These are phyloP conservation scores for Ambrosiella xylebori DNA, from an alignment of 2,329 filamentous ascomycete species.

Conservation along the genomic window DNA sequence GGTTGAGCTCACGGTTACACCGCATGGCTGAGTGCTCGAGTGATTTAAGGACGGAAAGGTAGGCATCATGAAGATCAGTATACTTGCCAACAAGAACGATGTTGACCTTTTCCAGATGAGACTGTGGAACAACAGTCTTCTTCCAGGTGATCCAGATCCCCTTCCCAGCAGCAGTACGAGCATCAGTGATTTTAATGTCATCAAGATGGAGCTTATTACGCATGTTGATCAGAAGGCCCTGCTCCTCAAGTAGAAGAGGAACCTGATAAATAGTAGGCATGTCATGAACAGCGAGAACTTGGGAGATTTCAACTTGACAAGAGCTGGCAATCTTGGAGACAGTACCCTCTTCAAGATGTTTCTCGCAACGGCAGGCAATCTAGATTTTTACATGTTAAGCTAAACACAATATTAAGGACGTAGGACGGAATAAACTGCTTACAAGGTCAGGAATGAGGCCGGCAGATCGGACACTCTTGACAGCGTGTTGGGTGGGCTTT, in stretches of 20 bases:
- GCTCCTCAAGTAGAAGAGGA: constrained; percentile 73
- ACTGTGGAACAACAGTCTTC: constrained; percentile 46
- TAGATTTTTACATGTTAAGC: constrained; percentile 18
- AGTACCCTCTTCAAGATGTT: constrained; percentile 52
- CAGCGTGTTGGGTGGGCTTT: constrained; percentile 86
- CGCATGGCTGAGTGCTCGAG: constrained; percentile 86
- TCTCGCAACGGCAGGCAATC: constrained; percentile 87
- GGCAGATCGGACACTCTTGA: constrained; percentile 66
- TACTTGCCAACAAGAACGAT: constrained; percentile 94
- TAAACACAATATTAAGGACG: neutral
- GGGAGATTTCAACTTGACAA: constrained; percentile 71
- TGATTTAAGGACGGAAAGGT: constrained; percentile 68
- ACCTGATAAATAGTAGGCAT: constrained; percentile 88
- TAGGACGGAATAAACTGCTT: constrained; percentile 15
- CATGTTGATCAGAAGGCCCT: constrained; percentile 56
- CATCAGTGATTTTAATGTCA: constrained; percentile 31
- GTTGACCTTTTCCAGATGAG: constrained; percentile 49
- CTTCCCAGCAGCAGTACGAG: constrained; percentile 43
- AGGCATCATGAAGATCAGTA: constrained; percentile 66
- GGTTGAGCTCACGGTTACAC: constrained; percentile 59
- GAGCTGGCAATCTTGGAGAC: constrained; percentile 76
- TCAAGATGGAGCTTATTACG: constrained; percentile 48
- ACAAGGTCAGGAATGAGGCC: constrained; percentile 57
- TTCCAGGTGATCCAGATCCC: constrained; percentile 69
- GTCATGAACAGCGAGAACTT: constrained; percentile 80